Evolutionary conservation across 2,329 filamentous ascomycete species (phyloP).

Genomic region (Aureobasidium pullulans): DNA sequence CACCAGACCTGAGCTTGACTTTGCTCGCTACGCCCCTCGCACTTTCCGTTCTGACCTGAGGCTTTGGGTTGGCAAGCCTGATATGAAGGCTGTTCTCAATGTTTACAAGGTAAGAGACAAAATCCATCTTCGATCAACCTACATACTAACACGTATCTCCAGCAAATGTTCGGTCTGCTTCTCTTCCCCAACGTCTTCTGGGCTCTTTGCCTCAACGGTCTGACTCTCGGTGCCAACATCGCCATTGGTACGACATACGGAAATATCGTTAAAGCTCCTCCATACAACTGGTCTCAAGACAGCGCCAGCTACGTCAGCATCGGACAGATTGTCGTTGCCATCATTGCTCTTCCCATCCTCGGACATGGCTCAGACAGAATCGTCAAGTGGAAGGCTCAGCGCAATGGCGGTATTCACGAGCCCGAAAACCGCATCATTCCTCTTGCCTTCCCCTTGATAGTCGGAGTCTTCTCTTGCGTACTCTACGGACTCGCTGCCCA

Average conservation of each 20-base stretch:
- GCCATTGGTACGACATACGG: slow-evolving; percentile 38
- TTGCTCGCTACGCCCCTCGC: slow-evolving; percentile 29
- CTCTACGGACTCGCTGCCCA: slow-evolving; percentile 33
- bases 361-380: slow-evolving; percentile 34
- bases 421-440: slow-evolving; percentile 34
- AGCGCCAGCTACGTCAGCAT: slow-evolving; percentile 32
- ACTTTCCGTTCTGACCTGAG: slow-evolving; percentile 34
- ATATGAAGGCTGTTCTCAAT: slow-evolving; percentile 31
- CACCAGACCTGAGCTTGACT: slow-evolving; percentile 28
- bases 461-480: slow-evolving; percentile 32
- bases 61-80: slow-evolving; percentile 32
- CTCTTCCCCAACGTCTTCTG: slow-evolving; percentile 38
- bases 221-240: slow-evolving; percentile 36
- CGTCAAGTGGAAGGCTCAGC: slow-evolving; percentile 29
- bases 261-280: slow-evolving; percentile 26
- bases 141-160: background rate
- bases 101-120: slow-evolving; percentile 20
- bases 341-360: slow-evolving; percentile 33
- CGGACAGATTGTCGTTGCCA: slow-evolving; percentile 33
- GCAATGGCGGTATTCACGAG: slow-evolving; percentile 35
- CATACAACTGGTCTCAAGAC: slow-evolving; percentile 31
- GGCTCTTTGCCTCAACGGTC: slow-evolving; percentile 34
- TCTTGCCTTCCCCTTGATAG: slow-evolving; percentile 30
- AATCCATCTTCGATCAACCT: background rate
- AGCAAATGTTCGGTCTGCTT: slow-evolving; percentile 20